Evolutionary conservation across 495 filamentous ascomycete genomes (phyloP).

Genomic region (Beverwykella pulmonaria): DNA sequence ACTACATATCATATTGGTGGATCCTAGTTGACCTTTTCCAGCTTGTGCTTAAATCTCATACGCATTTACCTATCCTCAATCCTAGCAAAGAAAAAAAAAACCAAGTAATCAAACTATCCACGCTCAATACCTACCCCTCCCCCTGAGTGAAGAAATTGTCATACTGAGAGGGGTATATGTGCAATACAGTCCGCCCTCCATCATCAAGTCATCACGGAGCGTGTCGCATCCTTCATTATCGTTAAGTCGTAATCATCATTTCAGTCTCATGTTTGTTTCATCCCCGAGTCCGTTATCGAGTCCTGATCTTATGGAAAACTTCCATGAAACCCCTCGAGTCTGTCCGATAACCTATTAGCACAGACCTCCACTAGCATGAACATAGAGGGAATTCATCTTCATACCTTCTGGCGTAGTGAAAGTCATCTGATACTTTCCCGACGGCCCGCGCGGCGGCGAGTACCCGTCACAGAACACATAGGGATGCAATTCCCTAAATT

Average conservation of each 20-base stretch:
- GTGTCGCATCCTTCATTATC: background rate
- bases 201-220: conserved; percentile 10
- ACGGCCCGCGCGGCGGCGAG: conserved; percentile 23
- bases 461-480: conserved; percentile 42
- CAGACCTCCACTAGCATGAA: background rate
- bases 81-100: background rate
- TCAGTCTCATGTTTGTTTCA: conserved; percentile 6
- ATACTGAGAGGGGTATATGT: conserved; percentile 36
- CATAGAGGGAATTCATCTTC: background rate
- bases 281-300: conserved; percentile 23
- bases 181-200: conserved; percentile 22
- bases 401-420: conserved; percentile 38
- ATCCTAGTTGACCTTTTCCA: background rate
- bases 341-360: conserved; percentile 8
- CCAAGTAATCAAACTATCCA: background rate
- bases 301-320: conserved; percentile 34
- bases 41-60: too few relatives aligned
- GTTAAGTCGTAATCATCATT: conserved; percentile 28
- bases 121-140: background rate
- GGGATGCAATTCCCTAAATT: conserved; percentile 37
- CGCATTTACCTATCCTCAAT: background rate
- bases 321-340: conserved; percentile 31
- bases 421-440: conserved; percentile 36
- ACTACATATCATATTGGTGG: background rate
- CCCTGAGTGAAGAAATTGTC: background rate